These are phyloP conservation scores for Hygrocybe punicea DNA, from an alignment of 768 basidiomycete species.

Conservation along the genomic window DNA sequence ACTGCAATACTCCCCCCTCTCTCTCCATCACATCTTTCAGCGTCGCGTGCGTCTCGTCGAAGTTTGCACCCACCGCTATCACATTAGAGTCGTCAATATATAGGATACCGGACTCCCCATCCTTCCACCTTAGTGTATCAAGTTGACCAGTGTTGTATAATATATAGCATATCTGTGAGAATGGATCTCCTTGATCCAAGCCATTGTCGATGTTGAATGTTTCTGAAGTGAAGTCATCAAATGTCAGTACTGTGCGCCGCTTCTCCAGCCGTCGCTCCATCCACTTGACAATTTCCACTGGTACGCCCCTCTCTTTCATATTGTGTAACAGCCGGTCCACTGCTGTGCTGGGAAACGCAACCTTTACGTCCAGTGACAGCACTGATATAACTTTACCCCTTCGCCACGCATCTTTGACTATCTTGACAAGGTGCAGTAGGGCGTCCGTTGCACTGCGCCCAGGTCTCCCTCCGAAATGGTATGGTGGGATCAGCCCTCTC, in stretches of 20 bases:
- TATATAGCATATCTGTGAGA: slow-evolving; percentile 27
- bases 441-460: slow-evolving; percentile 34
- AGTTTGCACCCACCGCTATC: slow-evolving; percentile 1
- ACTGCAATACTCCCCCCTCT: no score
- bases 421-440: slow-evolving; percentile 26
- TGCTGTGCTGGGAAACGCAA: slow-evolving; percentile 35
- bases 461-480: no score
- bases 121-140: slow-evolving; percentile 3
- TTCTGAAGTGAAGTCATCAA: slow-evolving; percentile 22
- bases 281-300: slow-evolving; percentile 18
- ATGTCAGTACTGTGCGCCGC: slow-evolving; percentile 11
- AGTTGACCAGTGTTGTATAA: slow-evolving; percentile 24
- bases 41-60: slow-evolving; percentile 5
- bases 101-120: background rate
- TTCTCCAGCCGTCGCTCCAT: slow-evolving; percentile 3
- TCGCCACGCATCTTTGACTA: slow-evolving; percentile 38
- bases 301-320: slow-evolving; percentile 24
- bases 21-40: background rate
- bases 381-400: slow-evolving; percentile 24
- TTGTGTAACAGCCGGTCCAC: slow-evolving; percentile 22
- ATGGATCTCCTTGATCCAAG: slow-evolving; percentile 33
- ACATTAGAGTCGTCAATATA: slow-evolving; percentile 11
- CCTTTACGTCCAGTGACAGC: slow-evolving; percentile 39
- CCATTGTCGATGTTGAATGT: slow-evolving; percentile 21
- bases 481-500: no score